Evolutionary conservation across 164 flowering plant genomes (phyloP), one percentile per base, ranked within the genome.

Genomic region (Warburgia ugandensis): DNA sequence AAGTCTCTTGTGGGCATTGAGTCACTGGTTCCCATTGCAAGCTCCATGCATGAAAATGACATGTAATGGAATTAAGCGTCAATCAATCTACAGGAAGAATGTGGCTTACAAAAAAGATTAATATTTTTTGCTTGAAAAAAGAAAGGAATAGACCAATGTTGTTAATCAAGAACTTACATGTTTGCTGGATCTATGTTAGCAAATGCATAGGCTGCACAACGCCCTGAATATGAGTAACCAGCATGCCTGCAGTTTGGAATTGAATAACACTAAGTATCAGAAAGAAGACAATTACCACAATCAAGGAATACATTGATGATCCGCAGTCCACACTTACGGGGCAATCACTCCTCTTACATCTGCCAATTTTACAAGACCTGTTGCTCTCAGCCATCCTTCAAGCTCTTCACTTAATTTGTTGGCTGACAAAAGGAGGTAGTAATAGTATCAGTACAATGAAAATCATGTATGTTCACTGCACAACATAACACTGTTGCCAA

Each of bases 261-360:
- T 9, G 29, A 7, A 0, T 11, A 10, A 4, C 16, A 0, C 9
- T 3, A 45, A 26, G 28, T 12, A 20, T 8, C 25, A 26, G 3
- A 12, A 25, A 44, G 27, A 1, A 45, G 9, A 17, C 17, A 38
- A 48, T 42, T 33, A 22, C 37, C 20, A 19, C 25, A 38, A 6
- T 4, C 29, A 22, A 13, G 0, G 21, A 42, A 29, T 38, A 5
- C 21, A 43, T 11, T 54, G 23, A 55, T 6, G 21, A 48, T 28
- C 17, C 19, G 27, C 2, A 45, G 9, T 14, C 17, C 32, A 48
- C 38, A 71, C 92, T 78, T 75, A 92, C 96, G 99, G 96, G n/a
- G 99, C 99, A 74, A 92, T 88, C 23, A 92, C 95, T 25, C 91
- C 96, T 55, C 99, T 72, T 23, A 92, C 87, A 68, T 84, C 96